Evolutionary conservation across 2,329 filamentous ascomycete genomes (phyloP).

Genomic region (Alternaria sp.): DNA sequence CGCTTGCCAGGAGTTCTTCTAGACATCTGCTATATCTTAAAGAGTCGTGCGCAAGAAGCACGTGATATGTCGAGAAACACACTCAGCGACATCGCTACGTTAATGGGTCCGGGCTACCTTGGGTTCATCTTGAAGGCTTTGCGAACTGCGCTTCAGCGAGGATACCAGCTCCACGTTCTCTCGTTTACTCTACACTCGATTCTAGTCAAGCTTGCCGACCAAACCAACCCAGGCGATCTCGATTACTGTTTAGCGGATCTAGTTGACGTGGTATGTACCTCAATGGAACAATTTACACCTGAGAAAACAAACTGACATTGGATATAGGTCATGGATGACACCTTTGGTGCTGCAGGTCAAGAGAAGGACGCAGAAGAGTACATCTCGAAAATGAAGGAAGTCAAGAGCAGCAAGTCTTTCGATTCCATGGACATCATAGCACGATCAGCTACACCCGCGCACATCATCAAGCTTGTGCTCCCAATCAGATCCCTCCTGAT

Average conservation of each 20-base stretch:
- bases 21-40: slow-evolving; percentile 91
- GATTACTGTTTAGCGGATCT: slow-evolving; percentile 86
- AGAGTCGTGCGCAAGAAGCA: slow-evolving; percentile 87
- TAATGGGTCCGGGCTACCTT: slow-evolving; percentile 84
- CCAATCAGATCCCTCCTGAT: slow-evolving; percentile 81
- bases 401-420: slow-evolving; percentile 97
- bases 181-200: slow-evolving; percentile 96
- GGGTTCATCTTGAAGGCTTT: slow-evolving; percentile 95
- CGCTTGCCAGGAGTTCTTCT: slow-evolving; percentile 85
- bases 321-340: slow-evolving; percentile 84
- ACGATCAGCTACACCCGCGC: slow-evolving; percentile 77
- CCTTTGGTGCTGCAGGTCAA: slow-evolving; percentile 89
- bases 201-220: slow-evolving; percentile 76
- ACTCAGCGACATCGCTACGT: slow-evolving; percentile 79
- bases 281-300: not conserved
- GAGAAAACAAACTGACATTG: not conserved
- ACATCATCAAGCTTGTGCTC: slow-evolving; percentile 77
- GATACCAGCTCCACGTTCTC: slow-evolving; percentile 93
- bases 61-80: slow-evolving; percentile 92
- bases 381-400: slow-evolving; percentile 93
- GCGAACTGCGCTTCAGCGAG: slow-evolving; percentile 79
- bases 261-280: slow-evolving; percentile 67
- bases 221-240: slow-evolving; percentile 81
- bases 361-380: slow-evolving; percentile 98
- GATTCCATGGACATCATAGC: slow-evolving; percentile 96